phyloP scores from a whole-genome alignment of 1,139 yeast species.

The Blastobotrys arbuscula region DNA sequence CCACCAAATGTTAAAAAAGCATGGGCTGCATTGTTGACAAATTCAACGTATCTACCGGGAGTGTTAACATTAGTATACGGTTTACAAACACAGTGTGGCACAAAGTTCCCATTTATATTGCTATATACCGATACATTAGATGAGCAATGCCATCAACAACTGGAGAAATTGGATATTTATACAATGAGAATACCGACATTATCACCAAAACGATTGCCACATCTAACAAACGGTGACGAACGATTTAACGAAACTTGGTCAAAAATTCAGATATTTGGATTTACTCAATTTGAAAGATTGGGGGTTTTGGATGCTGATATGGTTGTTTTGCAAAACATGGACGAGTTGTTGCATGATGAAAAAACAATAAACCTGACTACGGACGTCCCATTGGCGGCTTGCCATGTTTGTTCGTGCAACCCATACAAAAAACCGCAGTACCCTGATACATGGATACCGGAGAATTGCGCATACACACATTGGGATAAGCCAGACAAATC shows the following conservation, averaged over 20 bases:
- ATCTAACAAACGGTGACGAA: constrained; percentile 40
- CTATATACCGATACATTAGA: constrained; percentile 45
- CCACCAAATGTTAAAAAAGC: constrained; percentile 24
- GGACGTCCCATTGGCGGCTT: constrained; percentile 38
- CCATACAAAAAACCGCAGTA: constrained; percentile 47
- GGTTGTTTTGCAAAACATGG: constrained; percentile 50
- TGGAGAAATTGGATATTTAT: constrained; percentile 35
- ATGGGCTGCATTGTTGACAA: constrained; percentile 53
- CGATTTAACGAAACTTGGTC: constrained; percentile 57
- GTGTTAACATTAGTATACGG: constrained; percentile 45
- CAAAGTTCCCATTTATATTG: constrained; percentile 47
- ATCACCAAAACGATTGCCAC: constrained; percentile 31
- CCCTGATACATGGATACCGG: constrained; percentile 46
- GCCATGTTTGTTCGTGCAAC: constrained; percentile 58
- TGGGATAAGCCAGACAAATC: constrained; percentile 24
- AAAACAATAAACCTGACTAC: constrained; percentile 19
- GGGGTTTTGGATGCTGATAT: constrained; percentile 53
- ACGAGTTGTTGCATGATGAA: constrained; percentile 44
- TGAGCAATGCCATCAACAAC: constrained; percentile 36
- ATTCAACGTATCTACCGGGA: constrained; percentile 45
- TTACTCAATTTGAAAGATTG: constrained; percentile 44
- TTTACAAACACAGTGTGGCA: constrained; percentile 35
- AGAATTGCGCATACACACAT: constrained; percentile 45
- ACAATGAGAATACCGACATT: constrained; percentile 39
- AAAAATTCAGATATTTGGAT: constrained; percentile 47